phyloP scores from a whole-genome alignment of 257 asterid species.

The Solanum lycopersicoides region DNA sequence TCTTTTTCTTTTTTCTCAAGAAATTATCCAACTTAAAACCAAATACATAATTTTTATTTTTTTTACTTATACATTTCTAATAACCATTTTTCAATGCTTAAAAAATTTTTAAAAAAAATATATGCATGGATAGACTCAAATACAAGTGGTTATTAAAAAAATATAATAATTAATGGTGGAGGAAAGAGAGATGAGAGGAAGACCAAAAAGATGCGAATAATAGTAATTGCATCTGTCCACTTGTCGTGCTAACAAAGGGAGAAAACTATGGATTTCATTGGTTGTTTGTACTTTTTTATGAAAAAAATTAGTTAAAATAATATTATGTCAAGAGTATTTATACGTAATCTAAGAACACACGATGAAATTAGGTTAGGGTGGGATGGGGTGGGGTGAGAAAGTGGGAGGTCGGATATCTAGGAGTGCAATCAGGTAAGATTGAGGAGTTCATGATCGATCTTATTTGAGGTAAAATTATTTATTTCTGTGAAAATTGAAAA shows the following conservation, averaged over 20 bases:
- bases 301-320: too few relatives aligned
- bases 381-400: neutral
- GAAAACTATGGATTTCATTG: neutral
- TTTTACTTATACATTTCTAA: neutral
- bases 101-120: neutral
- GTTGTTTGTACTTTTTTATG: neutral
- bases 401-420: neutral
- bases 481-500: neutral
- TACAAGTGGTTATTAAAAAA: neutral
- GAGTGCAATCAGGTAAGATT: neutral
- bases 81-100: neutral
- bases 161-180: neutral
- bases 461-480: neutral
- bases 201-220: neutral
- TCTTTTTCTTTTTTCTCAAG: neutral
- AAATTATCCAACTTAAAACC: neutral
- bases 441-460: neutral
- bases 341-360: neutral
- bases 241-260: neutral
- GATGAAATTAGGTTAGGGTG: neutral
- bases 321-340: too few relatives aligned
- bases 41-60: neutral
- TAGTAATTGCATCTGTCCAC: neutral
- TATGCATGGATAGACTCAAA: neutral
- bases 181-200: neutral